Conservation (phyloP, 208 protist species). For the Trypanosoma cruzi region DNA sequence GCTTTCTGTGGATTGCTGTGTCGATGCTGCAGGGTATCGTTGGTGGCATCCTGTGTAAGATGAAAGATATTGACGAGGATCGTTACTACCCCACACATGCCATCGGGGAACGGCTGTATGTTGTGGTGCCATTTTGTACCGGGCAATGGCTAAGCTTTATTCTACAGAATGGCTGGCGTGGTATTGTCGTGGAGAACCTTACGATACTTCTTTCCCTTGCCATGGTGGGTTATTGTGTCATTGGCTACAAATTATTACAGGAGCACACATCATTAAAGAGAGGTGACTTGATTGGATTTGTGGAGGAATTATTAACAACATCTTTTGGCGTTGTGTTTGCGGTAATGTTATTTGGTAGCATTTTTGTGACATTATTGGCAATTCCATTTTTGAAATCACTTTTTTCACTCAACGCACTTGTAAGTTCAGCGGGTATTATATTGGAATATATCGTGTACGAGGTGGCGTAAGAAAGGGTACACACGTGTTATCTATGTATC, state of each 20-base stretch:
- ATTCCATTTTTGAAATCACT: conserved; percentile 84
- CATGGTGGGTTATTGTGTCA: conserved; percentile 81
- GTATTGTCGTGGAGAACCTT: conserved; percentile 77
- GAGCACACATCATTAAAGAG: conserved; percentile 30
- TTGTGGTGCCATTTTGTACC: conserved; percentile 84
- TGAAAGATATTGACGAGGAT: conserved; percentile 80
- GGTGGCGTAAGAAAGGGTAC: conserved; percentile 13
- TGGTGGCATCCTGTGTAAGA: conserved; percentile 80
- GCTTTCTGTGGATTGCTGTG: conserved; percentile 69
- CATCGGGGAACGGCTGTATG: conserved; percentile 74
- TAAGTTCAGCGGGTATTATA: conserved; percentile 78
- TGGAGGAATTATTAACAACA: conserved; percentile 76
- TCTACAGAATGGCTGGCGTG: conserved; percentile 70
- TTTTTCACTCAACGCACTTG: conserved; percentile 81
- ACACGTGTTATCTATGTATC: neutral
- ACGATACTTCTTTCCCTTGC: conserved; percentile 73
- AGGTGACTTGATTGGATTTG: conserved; percentile 75
- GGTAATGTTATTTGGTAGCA: conserved; percentile 56
- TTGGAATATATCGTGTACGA: conserved; percentile 88
- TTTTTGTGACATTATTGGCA: conserved; percentile 75
- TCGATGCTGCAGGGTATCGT: conserved; percentile 71
- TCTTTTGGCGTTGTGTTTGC: conserved; percentile 80
- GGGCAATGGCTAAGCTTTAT: conserved; percentile 90
- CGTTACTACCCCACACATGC: conserved; percentile 42
- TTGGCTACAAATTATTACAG: conserved; percentile 72